Evolutionary conservation across 768 basidiomycete species (phyloP).

Genomic region (Boletales sp.): DNA sequence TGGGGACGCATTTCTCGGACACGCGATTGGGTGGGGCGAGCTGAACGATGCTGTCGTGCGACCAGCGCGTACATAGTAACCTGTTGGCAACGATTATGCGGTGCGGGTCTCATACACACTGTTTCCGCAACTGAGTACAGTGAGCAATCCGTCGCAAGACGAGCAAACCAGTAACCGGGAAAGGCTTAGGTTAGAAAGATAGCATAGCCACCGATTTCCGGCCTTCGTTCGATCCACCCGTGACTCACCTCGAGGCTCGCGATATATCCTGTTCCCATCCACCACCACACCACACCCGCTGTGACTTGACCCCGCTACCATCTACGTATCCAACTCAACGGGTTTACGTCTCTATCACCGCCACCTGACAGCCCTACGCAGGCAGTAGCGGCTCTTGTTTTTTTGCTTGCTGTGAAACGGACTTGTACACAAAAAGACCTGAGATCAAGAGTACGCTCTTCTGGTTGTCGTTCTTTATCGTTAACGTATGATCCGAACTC

Average conservation of each 20-base stretch:
- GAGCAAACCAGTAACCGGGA: too few relatives aligned
- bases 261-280: conserved; percentile 15
- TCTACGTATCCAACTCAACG: conserved; percentile 2
- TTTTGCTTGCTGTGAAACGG: conserved; percentile 1
- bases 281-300: conserved; percentile 9
- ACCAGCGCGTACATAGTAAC: too few relatives aligned
- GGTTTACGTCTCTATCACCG: too few relatives aligned
- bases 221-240: neutral
- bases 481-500: conserved; percentile 2
- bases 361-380: neutral
- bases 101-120: too few relatives aligned
- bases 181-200: neutral
- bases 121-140: too few relatives aligned
- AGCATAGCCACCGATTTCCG: conserved; percentile 24
- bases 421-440: conserved; percentile 1
- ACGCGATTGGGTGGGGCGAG: too few relatives aligned
- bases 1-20: too few relatives aligned
- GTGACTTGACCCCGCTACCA: conserved; percentile 15
- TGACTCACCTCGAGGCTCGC: too few relatives aligned
- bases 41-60: too few relatives aligned
- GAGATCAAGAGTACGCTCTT: conserved; percentile 3
- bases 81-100: too few relatives aligned
- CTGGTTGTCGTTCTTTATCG: neutral
- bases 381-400: neutral
- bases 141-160: too few relatives aligned